phyloP scores from a whole-genome alignment of 805 yeast genomes.

The Lachancea waltii region DNA sequence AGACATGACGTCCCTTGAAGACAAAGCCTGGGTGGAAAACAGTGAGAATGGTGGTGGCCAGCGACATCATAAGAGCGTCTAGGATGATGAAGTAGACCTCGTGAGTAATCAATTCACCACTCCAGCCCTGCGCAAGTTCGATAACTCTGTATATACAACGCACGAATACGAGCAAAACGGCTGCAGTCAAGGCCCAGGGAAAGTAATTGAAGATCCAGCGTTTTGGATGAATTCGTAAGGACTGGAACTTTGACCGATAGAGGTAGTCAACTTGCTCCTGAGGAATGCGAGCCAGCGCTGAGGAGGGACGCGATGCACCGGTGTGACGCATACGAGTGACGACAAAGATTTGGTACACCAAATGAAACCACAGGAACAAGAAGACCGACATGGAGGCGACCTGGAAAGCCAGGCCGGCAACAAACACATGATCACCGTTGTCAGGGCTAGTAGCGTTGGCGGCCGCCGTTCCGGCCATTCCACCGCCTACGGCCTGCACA shows the following conservation, averaged over 20 bases:
- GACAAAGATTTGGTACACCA: slow-evolving; percentile 38
- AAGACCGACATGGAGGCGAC: slow-evolving; percentile 63
- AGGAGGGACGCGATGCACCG: slow-evolving; percentile 14
- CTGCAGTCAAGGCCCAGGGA: slow-evolving; percentile 40
- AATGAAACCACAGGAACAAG: slow-evolving; percentile 42
- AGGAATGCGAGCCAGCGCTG: slow-evolving; percentile 14
- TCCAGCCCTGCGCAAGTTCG: slow-evolving; percentile 62
- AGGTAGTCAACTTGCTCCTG: slow-evolving; percentile 20
- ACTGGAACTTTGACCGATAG: slow-evolving; percentile 24
- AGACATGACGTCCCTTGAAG: slow-evolving; percentile 32
- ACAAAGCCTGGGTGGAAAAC: slow-evolving; percentile 60
- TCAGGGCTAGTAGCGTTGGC: slow-evolving; percentile 20
- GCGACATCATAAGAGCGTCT: slow-evolving; percentile 56
- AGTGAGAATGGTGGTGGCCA: slow-evolving; percentile 43
- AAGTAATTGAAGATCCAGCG: slow-evolving; percentile 36
- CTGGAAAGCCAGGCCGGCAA: slow-evolving; percentile 74
- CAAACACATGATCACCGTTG: slow-evolving; percentile 42
- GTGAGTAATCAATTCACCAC: slow-evolving; percentile 54
- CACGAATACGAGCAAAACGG: slow-evolving; percentile 49
- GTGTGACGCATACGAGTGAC: slow-evolving; percentile 23
- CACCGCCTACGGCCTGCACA: slow-evolving; percentile 76
- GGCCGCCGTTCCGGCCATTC: slow-evolving; percentile 48
- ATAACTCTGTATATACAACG: slow-evolving; percentile 69
- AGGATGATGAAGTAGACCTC: slow-evolving; percentile 54
- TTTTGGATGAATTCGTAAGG: slow-evolving; percentile 26